Conservation (phyloP, 768 basidiomycete species). For the Lanmaoa pseudosensibilis region DNA sequence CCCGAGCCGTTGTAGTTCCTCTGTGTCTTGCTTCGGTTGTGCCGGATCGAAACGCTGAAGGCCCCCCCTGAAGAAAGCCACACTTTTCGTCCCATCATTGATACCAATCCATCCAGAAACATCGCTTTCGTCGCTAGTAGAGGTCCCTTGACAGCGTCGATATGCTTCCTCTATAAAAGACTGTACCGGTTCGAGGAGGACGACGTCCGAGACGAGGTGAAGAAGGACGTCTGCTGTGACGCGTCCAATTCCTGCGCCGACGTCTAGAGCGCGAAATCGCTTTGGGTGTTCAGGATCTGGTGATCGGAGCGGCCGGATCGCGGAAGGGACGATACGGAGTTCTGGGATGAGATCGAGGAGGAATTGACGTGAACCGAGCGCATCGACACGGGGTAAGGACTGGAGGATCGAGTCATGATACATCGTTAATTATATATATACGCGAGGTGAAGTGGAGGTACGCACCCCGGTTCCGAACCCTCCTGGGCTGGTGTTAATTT, state of each 20-base stretch:
- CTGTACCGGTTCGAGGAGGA: conserved; percentile 86
- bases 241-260: conserved; percentile 92
- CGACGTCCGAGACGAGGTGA: conserved; percentile 84
- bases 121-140: conserved; percentile 34
- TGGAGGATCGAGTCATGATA: conserved; percentile 28
- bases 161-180: conserved; percentile 74
- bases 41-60: conserved; percentile 82
- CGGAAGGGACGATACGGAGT: conserved; percentile 74
- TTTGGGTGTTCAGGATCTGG: conserved; percentile 25
- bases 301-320: conserved; percentile 52
- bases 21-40: conserved; percentile 36
- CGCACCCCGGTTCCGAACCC: conserved; percentile 56
- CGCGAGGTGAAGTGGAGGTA: conserved; percentile 6
- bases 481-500: conserved; percentile 31
- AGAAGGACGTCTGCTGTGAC: conserved; percentile 87
- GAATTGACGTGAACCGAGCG: conserved; percentile 87
- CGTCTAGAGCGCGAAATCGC: conserved; percentile 79
- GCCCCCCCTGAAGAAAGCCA: conserved; percentile 76
- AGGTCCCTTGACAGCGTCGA: conserved; percentile 36
- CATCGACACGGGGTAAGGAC: conserved; percentile 88
- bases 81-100: conserved; percentile 60
- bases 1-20: conserved; percentile 66
- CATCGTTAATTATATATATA: conserved; percentile 4
- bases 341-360: conserved; percentile 79
- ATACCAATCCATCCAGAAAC: conserved; percentile 65